Base-by-base conservation (phyloP, 2,329 filamentous ascomycete species). In the Ophiocordyceps robertsii region DNA sequence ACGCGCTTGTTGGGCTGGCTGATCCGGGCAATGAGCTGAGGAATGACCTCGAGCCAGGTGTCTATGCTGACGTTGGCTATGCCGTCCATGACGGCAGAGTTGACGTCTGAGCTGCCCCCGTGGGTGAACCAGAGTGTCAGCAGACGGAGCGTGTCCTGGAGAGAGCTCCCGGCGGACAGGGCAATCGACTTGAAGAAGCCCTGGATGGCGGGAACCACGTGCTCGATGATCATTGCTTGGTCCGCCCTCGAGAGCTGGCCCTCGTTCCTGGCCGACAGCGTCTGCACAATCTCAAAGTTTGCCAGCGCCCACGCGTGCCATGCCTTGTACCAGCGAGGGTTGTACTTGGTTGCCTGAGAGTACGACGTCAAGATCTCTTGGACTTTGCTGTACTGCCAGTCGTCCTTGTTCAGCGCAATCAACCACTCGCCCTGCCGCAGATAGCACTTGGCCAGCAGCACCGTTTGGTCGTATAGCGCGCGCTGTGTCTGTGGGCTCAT, bases 301-400 rank as follows among this genome's bases (percentile, higher is more conserved):
- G 92, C 90, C 48, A 98, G 65, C 11, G 92, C 93, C 90, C 92
- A 99, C 0, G 92, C 85, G 63, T 99, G 92, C 92, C 92, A 99
- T 8, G 93, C 92, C 65, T 98, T 99, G 68, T 98, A 98, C 78
- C 90, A 98, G 47, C 82, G 80, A 30, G 87, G 82, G 58, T 98
- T 94, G 64, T 93, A 95, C 45, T 86, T 82, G 2, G 92, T 98
- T 1, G 93, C 93, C 45, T 89, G 82, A 16, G 81, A 80, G 61
- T 96, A 98, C 2, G 92, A 88, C n/a, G 78, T 75, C 21, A 98
- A 69, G 44, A 98, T 88, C 42, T 96, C 90, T 41, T 84, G 77
- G 4, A 95, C 85, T 50, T 85, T 81, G 9, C 86, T 82, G 48
- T 85, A 78, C 49, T 86, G 81, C 93, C 92, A 98, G 50, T 92